Evolutionary conservation across 2,329 filamentous ascomycete genomes (phyloP).

Genomic region (Fusarium sterilihyphosum): DNA sequence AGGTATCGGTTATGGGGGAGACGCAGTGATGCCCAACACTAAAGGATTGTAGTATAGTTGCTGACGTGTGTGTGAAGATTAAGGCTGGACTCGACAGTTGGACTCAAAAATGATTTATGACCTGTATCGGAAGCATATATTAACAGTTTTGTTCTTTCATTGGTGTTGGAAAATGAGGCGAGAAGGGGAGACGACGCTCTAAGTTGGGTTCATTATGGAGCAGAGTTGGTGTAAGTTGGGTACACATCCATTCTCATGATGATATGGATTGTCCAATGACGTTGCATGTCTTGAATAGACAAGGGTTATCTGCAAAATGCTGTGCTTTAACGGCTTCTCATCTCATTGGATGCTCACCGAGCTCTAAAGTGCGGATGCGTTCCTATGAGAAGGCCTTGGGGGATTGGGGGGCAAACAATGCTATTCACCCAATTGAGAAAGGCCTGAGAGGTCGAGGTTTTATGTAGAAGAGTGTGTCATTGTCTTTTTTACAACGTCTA

Average conservation of each 20-base stretch:
- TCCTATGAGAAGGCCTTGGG: neutral
- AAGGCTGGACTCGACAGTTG: constrained; percentile 1
- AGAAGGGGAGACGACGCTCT: neutral
- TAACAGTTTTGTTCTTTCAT: neutral
- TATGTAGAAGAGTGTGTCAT: constrained; percentile 15
- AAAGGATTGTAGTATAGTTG: constrained; percentile 12
- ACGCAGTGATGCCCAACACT: constrained; percentile 43
- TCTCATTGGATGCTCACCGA: constrained; percentile 23
- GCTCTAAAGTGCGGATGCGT: neutral
- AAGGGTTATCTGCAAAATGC: constrained; percentile 11
- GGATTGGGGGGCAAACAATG: constrained; percentile 1
- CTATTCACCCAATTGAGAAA: neutral
- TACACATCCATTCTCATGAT: constrained; percentile 2
- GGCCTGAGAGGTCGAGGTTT: neutral
- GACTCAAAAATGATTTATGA: constrained; percentile 1
- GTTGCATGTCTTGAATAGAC: neutral
- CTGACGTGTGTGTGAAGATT: constrained; percentile 23
- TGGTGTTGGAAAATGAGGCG: constrained; percentile 5
- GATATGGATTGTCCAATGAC: constrained; percentile 16
- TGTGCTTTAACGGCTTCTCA: constrained; percentile 3
- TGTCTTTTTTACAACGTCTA: constrained; percentile 33
- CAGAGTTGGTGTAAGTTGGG: constrained; percentile 24
- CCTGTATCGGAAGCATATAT: neutral
- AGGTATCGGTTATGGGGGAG: constrained; percentile 12
- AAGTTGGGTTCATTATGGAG: neutral